A percentile compares a stretch with the other conserved stretches of the same genome.
phyloP scores from a whole-genome alignment of 495 filamentous ascomycete genomes.

The Rhizodiscina lignyota region DNA sequence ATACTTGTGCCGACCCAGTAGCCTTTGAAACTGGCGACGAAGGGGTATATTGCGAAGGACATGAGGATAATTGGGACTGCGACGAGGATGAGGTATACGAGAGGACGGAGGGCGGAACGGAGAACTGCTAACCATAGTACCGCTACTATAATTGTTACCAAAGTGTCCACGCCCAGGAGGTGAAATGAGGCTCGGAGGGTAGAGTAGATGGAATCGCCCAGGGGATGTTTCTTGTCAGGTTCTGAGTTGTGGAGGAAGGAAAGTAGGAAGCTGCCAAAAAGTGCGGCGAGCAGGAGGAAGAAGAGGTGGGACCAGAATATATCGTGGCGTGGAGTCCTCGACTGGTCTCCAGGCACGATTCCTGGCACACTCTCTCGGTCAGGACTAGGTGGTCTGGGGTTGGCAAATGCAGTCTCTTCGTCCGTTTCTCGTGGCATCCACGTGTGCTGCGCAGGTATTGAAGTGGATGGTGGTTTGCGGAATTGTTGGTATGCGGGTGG shows the following conservation, averaged over 20 bases:
- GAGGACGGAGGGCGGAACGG: conserved; percentile 62
- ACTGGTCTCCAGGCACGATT: conserved; percentile 25
- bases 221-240: conserved; percentile 42
- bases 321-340: conserved; percentile 59
- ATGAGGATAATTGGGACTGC: conserved; percentile 72
- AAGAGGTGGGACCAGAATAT: conserved; percentile 84
- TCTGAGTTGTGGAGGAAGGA: conserved; percentile 59
- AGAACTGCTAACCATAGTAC: conserved; percentile 81
- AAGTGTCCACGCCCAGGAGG: conserved; percentile 73
- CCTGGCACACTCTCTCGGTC: conserved; percentile 28
- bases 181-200: conserved; percentile 77
- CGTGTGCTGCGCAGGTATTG: conserved; percentile 12
- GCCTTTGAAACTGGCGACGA: conserved; percentile 77
- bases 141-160: conserved; percentile 76
- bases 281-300: conserved; percentile 61
- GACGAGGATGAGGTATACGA: conserved; percentile 64
- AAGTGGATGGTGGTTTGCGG: conserved; percentile 29
- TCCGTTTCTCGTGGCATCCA: conserved; percentile 32
- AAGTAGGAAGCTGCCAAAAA: conserved; percentile 76
- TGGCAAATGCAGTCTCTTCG: conserved; percentile 20
- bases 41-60: conserved; percentile 78
- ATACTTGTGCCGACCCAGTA: conserved; percentile 47
- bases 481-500: conserved; percentile 85
- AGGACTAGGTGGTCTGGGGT: conserved; percentile 27
- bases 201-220: conserved; percentile 86